These are phyloP conservation scores for Candida dajiaensis DNA, from an alignment of 805 yeast genomes.

Conservation along the genomic window DNA sequence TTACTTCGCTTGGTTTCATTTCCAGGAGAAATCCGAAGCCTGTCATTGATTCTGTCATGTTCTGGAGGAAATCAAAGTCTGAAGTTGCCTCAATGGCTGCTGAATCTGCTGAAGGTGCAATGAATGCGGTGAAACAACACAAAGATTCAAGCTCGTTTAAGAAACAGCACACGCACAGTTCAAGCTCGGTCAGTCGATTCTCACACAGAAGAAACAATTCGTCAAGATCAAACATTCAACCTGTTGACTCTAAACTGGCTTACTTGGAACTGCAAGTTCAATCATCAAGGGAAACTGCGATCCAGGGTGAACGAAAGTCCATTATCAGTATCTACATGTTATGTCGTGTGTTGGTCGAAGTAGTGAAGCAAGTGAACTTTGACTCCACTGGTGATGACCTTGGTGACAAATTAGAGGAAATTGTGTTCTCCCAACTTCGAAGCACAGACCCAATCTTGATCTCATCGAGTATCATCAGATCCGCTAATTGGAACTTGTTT, in stretches of 20 bases:
- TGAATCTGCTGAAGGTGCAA: constrained; percentile 41
- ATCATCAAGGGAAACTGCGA: constrained; percentile 54
- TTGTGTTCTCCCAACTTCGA: constrained; percentile 82
- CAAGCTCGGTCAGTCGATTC: constrained; percentile 28
- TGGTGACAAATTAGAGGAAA: constrained; percentile 82
- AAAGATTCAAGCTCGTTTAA: constrained; percentile 21
- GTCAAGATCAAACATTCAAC: constrained; percentile 32
- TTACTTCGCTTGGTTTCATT: constrained; percentile 82
- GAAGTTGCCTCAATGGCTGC: constrained; percentile 71
- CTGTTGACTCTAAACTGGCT: constrained; percentile 57
- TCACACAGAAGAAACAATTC: constrained; percentile 48
- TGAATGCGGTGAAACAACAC: constrained; percentile 26
- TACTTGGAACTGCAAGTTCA: constrained; percentile 32
- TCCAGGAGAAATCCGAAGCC: constrained; percentile 90
- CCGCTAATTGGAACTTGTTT: constrained; percentile 90
- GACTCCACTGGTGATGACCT: constrained; percentile 71
- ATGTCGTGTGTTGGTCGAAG: constrained; percentile 88
- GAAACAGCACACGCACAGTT: constrained; percentile 25
- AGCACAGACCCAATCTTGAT: constrained; percentile 76
- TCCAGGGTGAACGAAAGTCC: constrained; percentile 82
- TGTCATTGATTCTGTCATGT: constrained; percentile 96
- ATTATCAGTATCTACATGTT: constrained; percentile 81
- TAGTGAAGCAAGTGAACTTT: constrained; percentile 81
- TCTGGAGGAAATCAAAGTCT: constrained; percentile 92
- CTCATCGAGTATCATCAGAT: constrained; percentile 65